These are phyloP conservation scores for Gymnopilus junonius DNA, from an alignment of 768 basidiomycete species.

Conservation along the genomic window DNA sequence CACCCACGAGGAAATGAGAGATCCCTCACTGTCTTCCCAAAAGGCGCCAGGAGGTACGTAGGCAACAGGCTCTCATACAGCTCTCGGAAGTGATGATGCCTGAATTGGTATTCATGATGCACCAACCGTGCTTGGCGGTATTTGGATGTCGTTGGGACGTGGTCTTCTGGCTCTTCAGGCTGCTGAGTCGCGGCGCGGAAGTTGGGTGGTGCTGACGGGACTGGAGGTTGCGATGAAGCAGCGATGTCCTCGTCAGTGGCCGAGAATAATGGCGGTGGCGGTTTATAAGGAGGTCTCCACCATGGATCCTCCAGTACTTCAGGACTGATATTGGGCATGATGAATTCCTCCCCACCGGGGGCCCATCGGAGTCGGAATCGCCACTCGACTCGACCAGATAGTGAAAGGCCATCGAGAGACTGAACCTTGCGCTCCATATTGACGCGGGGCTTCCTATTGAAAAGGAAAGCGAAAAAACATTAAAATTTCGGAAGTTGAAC, in stretches of 20 bases:
- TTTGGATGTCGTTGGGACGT: slow-evolving; percentile 18
- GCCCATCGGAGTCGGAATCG: slow-evolving; percentile 50
- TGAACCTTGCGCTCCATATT: not conserved
- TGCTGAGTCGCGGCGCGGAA: not conserved
- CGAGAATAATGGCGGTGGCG: not conserved
- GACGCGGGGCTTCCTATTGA: slow-evolving; percentile 25
- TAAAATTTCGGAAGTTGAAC: not conserved
- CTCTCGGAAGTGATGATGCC: slow-evolving; percentile 23
- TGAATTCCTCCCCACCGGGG: slow-evolving; percentile 51
- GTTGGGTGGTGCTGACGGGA: not conserved
- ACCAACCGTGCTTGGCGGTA: slow-evolving; percentile 22
- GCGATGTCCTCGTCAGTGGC: not conserved
- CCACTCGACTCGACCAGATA: slow-evolving; percentile 46
- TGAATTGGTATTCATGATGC: slow-evolving; percentile 30
- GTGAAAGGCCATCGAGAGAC: not conserved
- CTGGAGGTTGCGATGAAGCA: not conserved
- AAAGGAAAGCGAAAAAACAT: not conserved
- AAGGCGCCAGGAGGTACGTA: slow-evolving; percentile 31
- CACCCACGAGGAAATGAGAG: slow-evolving; percentile 49
- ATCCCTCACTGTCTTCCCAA: slow-evolving; percentile 29
- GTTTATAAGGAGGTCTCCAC: slow-evolving; percentile 20
- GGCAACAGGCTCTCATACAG: slow-evolving; percentile 34
- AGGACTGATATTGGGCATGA: slow-evolving; percentile 12
- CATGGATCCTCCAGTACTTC: slow-evolving; percentile 20
- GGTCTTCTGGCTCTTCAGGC: slow-evolving; percentile 20